Base-by-base conservation (phyloP, 768 basidiomycete species). In the Naematelia encephala region DNA sequence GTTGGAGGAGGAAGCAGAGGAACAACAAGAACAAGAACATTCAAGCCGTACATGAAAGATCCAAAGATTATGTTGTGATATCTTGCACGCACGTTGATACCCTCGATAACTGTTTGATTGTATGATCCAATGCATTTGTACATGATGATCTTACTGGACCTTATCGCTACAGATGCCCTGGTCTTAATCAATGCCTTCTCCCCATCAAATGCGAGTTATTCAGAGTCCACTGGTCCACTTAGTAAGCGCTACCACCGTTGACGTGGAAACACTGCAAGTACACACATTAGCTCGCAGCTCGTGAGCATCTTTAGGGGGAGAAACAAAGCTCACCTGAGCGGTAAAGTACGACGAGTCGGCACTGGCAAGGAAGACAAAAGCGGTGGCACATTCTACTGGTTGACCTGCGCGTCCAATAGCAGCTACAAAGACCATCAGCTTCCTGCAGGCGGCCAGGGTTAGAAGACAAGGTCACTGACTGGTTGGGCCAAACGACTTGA, bases 391-490 rank as follows among this genome's bases (percentile, higher is more conserved):
- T 64, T 84, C 82, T 47, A 82, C 73, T 3, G 83, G 83, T 66
- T 83, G 82, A 13, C 82, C 82, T 0, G 81, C 79, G 43, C 83
- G 75, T 1, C 79, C 80, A 66, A 83, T 82, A 3, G 82, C 80
- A 0, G 78, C 76, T 57, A 67, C 14, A 14, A 27, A 10, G 39
- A 57, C 12, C 55, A 54, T 47, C 30, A 14, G 13, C 16, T 22
- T 47, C 19, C 25, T 47, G 46, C n/a, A 8, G 42, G 28, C 14
- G 26, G 11, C 25, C 27, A 43, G 52, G 23, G 28, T 21, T n/a
- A 4, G 54, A 43, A 22, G 23, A 16, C 10, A 12, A 4, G 21
- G 23, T n/a, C n/a, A 56, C 67, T 62, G 48, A 72, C 67, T 76
- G 49, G 62, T 62, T 2, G 67, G 66, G 16, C 75, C 75, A 50